Evolutionary conservation across 768 basidiomycete species (phyloP).

Genomic region (Mycena chlorophos): DNA sequence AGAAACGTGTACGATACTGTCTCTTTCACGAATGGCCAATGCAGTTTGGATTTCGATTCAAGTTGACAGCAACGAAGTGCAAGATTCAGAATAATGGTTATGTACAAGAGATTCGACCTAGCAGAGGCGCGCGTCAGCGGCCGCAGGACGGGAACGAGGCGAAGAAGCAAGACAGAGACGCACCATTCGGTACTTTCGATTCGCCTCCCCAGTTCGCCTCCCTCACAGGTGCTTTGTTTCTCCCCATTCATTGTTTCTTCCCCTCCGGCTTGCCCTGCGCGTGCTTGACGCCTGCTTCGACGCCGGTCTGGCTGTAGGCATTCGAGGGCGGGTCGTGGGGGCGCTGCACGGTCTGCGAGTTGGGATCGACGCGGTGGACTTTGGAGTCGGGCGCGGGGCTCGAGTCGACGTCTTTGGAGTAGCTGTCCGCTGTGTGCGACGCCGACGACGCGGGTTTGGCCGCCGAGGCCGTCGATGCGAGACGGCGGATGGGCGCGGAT

Average conservation of each 20-base stretch:
- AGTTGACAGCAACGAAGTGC: too few relatives aligned
- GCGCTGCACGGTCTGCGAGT: slow-evolving; percentile 44
- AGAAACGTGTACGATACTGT: too few relatives aligned
- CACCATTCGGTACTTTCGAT: too few relatives aligned
- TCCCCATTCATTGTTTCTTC: slow-evolving; percentile 17
- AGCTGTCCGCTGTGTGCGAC: slow-evolving; percentile 41
- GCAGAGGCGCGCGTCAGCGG: too few relatives aligned
- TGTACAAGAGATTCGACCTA: too few relatives aligned
- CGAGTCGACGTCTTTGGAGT: slow-evolving; percentile 49
- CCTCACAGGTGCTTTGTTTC: background rate
- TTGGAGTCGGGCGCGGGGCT: slow-evolving; percentile 41
- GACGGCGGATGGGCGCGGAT: background rate
- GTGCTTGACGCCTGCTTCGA: slow-evolving; percentile 37
- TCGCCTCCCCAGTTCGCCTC: background rate
- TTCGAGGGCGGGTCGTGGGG: slow-evolving; percentile 53
- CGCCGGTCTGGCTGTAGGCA: slow-evolving; percentile 43
- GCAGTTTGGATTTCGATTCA: too few relatives aligned
- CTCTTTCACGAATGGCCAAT: too few relatives aligned
- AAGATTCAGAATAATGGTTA: too few relatives aligned
- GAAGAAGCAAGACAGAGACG: too few relatives aligned
- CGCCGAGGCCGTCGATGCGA: background rate
- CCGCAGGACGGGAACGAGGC: too few relatives aligned
- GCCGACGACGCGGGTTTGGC: background rate
- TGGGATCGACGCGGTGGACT: slow-evolving; percentile 48
- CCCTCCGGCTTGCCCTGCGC: slow-evolving; percentile 31